Percentiles rank a stretch among this genome's conserved stretches.
These are phyloP conservation scores for Blechomonas ayalai DNA, from an alignment of 208 protist genomes.

Conservation along the genomic window DNA sequence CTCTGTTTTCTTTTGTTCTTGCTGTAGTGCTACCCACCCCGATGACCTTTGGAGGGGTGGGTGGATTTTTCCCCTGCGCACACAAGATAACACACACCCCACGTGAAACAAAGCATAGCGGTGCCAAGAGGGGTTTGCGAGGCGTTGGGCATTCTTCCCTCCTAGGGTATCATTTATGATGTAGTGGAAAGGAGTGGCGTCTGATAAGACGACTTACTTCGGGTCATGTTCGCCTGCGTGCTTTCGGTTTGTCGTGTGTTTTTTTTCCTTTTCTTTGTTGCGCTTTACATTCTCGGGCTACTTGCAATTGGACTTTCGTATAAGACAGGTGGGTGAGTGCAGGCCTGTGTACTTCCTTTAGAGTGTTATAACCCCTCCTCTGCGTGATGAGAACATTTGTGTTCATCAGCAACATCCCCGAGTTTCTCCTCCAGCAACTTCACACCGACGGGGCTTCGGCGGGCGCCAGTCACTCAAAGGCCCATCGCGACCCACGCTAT, in stretches of 20 bases:
- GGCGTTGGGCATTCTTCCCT: too few relatives aligned
- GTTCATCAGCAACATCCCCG: constrained; percentile 78
- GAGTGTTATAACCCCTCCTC: background rate
- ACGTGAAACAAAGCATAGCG: too few relatives aligned
- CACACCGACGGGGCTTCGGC: constrained; percentile 1
- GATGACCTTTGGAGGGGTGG: too few relatives aligned
- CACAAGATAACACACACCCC: too few relatives aligned
- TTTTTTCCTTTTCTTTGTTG: constrained; percentile 2
- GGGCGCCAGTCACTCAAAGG: constrained; percentile 1
- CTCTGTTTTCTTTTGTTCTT: constrained; percentile 2
- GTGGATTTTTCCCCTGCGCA: too few relatives aligned
- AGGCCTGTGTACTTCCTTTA: background rate
- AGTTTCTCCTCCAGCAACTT: constrained; percentile 63
- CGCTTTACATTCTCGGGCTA: background rate
- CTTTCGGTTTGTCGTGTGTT: background rate
- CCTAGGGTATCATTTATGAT: too few relatives aligned
- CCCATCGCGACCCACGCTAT: constrained; percentile 72
- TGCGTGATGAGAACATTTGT: constrained; percentile 69
- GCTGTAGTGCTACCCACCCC: background rate
- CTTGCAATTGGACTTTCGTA: background rate
- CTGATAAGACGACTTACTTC: too few relatives aligned
- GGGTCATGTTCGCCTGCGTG: too few relatives aligned
- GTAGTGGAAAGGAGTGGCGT: too few relatives aligned
- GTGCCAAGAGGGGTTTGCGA: too few relatives aligned
- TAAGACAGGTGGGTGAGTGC: background rate